A percentile compares a stretch with the other conserved stretches of the same genome.
Evolutionary conservation across 257 asterid genomes (phyloP).

Genomic region (Gentiana dahurica): DNA sequence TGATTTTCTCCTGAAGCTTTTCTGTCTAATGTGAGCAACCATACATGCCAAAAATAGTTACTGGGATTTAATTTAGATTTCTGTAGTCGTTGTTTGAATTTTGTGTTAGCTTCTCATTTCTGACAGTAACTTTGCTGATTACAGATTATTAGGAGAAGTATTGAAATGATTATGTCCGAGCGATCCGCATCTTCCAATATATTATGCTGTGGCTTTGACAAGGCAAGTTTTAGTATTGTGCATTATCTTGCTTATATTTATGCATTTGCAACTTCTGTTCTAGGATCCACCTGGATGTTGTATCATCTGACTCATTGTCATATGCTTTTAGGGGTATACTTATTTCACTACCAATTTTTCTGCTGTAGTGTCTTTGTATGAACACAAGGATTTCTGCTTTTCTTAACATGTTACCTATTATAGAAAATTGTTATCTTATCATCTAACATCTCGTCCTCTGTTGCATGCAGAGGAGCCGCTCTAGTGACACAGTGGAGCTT

Average conservation of each 20-base stretch:
- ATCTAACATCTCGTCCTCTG: not conserved
- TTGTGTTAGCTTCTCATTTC: conserved; percentile 1
- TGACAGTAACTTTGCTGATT: conserved; percentile 7
- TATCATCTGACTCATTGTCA: not conserved
- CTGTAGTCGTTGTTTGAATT: not conserved
- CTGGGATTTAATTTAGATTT: not conserved
- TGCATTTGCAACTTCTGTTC: not conserved
- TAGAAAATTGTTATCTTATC: too few species aligned
- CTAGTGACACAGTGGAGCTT: conserved; percentile 39
- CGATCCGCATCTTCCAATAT: conserved; percentile 38
- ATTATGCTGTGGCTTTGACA: conserved; percentile 44
- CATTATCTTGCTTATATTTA: not conserved
- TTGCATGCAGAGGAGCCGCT: conserved; percentile 29
- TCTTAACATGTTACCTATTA: too few species aligned
- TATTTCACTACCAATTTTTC: not conserved
- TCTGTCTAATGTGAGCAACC: not conserved
- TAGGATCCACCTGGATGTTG: not conserved
- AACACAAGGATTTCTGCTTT: not conserved
- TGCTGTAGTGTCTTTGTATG: not conserved
- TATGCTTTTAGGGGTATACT: too few species aligned
- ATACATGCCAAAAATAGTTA: not conserved
- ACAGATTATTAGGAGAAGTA: conserved; percentile 62
- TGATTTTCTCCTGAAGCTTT: too few species aligned
- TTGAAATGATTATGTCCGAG: conserved; percentile 40
- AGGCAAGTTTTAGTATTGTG: conserved; percentile 25